phyloP scores from a whole-genome alignment of 2,329 filamentous ascomycete genomes.

The Daldinia sp. region DNA sequence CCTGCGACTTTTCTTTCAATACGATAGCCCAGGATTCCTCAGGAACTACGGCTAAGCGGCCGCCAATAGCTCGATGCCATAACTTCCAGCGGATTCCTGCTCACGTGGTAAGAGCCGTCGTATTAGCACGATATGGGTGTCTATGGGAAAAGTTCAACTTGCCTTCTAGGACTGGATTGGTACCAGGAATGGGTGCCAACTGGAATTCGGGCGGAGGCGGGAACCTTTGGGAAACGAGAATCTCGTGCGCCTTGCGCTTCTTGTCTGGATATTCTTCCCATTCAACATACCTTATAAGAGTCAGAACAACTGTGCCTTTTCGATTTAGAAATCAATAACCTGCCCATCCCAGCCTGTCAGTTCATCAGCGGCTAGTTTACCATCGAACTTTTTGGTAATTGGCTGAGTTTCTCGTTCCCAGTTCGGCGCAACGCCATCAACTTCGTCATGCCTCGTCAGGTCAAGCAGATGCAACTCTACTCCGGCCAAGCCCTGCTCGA shows the following conservation, averaged over 20 bases:
- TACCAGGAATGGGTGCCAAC: constrained; percentile 65
- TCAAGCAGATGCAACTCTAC: constrained; percentile 43
- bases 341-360: constrained; percentile 42
- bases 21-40: constrained; percentile 70
- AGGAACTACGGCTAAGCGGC: constrained; percentile 60
- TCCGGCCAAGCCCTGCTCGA: constrained; percentile 44
- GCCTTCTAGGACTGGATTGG: constrained; percentile 69
- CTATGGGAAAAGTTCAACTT: constrained; percentile 41
- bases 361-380: constrained; percentile 43
- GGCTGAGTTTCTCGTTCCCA: constrained; percentile 2
- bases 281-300: constrained; percentile 66
- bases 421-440: not conserved
- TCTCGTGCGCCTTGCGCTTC: constrained; percentile 68
- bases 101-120: not conserved
- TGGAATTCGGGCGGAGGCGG: constrained; percentile 67
- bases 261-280: constrained; percentile 79
- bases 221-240: constrained; percentile 65
- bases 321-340: constrained; percentile 13
- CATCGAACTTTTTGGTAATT: constrained; percentile 28
- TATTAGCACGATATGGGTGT: not conserved
- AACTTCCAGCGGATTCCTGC: constrained; percentile 63
- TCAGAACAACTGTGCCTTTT: not conserved
- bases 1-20: constrained; percentile 66
- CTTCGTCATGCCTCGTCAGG: constrained; percentile 36
- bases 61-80: constrained; percentile 67